Evolutionary conservation across 2,329 filamentous ascomycete species (phyloP).

Genomic region (Epichloe baconii): DNA sequence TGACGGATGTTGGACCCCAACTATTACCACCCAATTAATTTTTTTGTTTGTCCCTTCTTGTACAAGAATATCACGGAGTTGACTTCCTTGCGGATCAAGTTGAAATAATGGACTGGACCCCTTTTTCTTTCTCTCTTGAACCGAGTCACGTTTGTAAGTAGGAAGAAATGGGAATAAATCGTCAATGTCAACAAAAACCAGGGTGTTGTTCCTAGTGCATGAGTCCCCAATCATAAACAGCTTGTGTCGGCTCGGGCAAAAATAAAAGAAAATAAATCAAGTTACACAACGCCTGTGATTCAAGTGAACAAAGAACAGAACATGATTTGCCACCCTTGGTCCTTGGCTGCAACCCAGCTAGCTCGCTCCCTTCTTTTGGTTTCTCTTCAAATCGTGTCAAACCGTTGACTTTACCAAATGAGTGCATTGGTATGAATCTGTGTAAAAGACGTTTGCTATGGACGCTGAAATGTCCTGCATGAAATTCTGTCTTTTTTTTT

Average conservation of each 20-base stretch:
- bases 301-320: not conserved
- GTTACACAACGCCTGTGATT: not conserved
- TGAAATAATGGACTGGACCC: not conserved
- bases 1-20: too few relatives aligned
- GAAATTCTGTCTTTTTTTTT: too few relatives aligned
- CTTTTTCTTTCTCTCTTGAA: not conserved
- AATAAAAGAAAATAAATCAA: not conserved
- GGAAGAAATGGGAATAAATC: not conserved
- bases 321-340: not conserved
- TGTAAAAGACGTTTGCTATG: too few relatives aligned
- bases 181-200: not conserved
- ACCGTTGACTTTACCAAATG: too few relatives aligned
- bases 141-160: not conserved
- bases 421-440: too few relatives aligned
- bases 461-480: too few relatives aligned
- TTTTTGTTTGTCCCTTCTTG: not conserved
- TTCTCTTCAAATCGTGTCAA: too few relatives aligned
- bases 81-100: not conserved
- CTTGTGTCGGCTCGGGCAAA: not conserved
- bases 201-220: not conserved
- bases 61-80: not conserved
- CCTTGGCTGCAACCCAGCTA: too few relatives aligned
- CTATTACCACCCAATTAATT: too few relatives aligned
- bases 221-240: not conserved
- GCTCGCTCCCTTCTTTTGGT: too few relatives aligned